Percentiles rank a stretch among this genome's conserved stretches.
These are phyloP conservation scores for Penicillium alfredii DNA, from an alignment of 495 filamentous ascomycete species.

Conservation along the genomic window DNA sequence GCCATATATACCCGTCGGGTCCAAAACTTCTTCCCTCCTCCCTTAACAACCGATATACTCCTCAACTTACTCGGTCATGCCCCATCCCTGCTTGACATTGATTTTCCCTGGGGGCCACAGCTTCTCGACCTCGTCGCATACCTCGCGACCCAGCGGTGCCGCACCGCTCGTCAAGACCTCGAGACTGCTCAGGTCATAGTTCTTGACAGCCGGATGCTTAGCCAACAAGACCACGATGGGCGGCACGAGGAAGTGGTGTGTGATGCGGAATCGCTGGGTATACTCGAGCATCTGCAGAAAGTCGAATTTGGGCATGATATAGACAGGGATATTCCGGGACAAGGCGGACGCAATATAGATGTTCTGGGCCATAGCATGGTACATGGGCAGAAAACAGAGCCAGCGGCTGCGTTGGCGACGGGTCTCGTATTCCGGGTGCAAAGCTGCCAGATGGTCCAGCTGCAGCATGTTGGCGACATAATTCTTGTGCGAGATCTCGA, in stretches of 20 bases:
- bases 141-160: slow-evolving; percentile 58
- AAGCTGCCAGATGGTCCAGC: slow-evolving; percentile 38
- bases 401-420: slow-evolving; percentile 29
- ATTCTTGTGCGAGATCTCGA: slow-evolving; percentile 68
- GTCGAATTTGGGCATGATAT: slow-evolving; percentile 71
- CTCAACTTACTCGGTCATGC: slow-evolving; percentile 71
- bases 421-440: slow-evolving; percentile 43
- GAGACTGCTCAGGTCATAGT: slow-evolving; percentile 65
- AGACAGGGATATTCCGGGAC: slow-evolving; percentile 45
- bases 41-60: too few species aligned
- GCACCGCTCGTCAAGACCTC: slow-evolving; percentile 53
- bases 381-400: slow-evolving; percentile 67
- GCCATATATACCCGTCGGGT: too few species aligned
- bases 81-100: slow-evolving; percentile 74
- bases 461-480: slow-evolving; percentile 66
- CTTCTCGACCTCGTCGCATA: slow-evolving; percentile 52
- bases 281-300: slow-evolving; percentile 63
- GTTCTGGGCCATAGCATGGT: slow-evolving; percentile 58
- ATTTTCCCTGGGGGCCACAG: slow-evolving; percentile 51
- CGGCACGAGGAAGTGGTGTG: slow-evolving; percentile 55
- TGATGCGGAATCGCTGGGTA: slow-evolving; percentile 64
- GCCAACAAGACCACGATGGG: slow-evolving; percentile 67
- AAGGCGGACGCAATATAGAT: slow-evolving; percentile 41
- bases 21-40: too few species aligned
- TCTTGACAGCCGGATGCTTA: slow-evolving; percentile 57